These are phyloP conservation scores for Lentinula sp. DNA, from an alignment of 768 basidiomycete species.

Conservation along the genomic window DNA sequence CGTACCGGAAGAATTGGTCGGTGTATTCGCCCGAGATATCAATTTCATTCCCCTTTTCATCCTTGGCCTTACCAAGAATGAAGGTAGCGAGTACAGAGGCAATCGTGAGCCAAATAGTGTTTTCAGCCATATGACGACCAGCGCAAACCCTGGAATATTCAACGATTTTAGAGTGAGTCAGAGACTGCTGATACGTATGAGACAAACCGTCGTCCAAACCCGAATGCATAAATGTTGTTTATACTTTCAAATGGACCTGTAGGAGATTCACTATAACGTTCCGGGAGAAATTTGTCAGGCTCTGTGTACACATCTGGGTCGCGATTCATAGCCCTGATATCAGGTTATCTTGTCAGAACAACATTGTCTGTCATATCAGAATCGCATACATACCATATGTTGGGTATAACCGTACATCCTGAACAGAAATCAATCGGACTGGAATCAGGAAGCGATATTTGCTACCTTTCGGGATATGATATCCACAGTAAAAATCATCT, in stretches of 20 bases:
- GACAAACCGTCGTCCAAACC: background rate
- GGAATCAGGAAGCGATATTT: slow-evolving; percentile 2
- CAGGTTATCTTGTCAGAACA: background rate
- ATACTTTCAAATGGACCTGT: background rate
- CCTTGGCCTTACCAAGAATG: background rate
- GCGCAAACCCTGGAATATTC: background rate
- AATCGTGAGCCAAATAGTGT: background rate
- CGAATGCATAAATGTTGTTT: background rate
- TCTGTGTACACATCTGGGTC: background rate
- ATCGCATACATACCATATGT: background rate
- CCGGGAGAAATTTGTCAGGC: slow-evolving; percentile 14
- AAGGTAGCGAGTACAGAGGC: slow-evolving; percentile 1
- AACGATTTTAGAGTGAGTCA: background rate
- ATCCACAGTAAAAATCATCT: slow-evolving; percentile 13
- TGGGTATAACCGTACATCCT: background rate
- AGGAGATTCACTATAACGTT: background rate
- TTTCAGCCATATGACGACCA: slow-evolving; percentile 2
- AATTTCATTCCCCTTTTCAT: slow-evolving; percentile 1
- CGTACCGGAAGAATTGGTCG: background rate
- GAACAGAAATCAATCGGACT: background rate
- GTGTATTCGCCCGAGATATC: background rate
- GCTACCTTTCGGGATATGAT: slow-evolving; percentile 17
- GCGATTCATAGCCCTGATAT: background rate
- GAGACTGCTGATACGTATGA: background rate
- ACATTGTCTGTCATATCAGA: no score